phyloP scores from a whole-genome alignment of 2,329 filamentous ascomycete species.

The Simplicillium aogashimaense region DNA sequence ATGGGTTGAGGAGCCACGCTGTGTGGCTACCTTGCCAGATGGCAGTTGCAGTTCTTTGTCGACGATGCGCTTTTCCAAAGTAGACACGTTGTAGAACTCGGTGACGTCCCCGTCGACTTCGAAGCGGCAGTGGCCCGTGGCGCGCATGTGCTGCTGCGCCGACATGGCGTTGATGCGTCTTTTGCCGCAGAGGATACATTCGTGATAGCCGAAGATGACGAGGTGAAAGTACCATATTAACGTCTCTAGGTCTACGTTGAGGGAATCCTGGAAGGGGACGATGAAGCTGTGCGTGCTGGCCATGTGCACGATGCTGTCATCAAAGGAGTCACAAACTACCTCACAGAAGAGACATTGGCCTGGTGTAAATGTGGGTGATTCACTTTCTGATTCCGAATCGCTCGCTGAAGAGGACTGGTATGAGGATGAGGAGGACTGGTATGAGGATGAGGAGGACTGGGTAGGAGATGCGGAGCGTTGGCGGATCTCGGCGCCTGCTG shows the following conservation, averaged over 20 bases:
- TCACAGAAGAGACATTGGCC: slow-evolving; percentile 31
- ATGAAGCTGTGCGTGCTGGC: slow-evolving; percentile 33
- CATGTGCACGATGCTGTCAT: slow-evolving; percentile 33
- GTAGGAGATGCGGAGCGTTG: background rate
- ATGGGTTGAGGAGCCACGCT: slow-evolving; percentile 1
- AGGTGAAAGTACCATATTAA: slow-evolving; percentile 34
- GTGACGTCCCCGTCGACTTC: slow-evolving; percentile 19
- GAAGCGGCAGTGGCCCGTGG: slow-evolving; percentile 33
- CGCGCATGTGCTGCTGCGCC: slow-evolving; percentile 36
- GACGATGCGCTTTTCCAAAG: slow-evolving; percentile 2
- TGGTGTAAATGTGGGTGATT: slow-evolving; percentile 11
- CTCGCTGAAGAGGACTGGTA: background rate
- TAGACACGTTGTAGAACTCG: slow-evolving; percentile 23
- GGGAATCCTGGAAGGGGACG: slow-evolving; percentile 23
- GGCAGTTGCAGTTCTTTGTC: slow-evolving; percentile 1
- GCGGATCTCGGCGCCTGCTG: slow-evolving; percentile 4
- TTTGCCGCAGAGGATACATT: slow-evolving; percentile 38
- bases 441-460: background rate
- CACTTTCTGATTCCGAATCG: slow-evolving; percentile 1
- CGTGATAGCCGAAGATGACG: slow-evolving; percentile 33
- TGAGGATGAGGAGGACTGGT: background rate
- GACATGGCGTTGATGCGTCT: slow-evolving; percentile 27
- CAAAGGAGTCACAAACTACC: slow-evolving; percentile 14
- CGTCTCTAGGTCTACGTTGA: slow-evolving; percentile 31
- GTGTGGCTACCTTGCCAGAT: slow-evolving; percentile 3